Evolutionary conservation across 2,329 filamentous ascomycete genomes (phyloP).

Genomic region (Aspergillus niger): DNA sequence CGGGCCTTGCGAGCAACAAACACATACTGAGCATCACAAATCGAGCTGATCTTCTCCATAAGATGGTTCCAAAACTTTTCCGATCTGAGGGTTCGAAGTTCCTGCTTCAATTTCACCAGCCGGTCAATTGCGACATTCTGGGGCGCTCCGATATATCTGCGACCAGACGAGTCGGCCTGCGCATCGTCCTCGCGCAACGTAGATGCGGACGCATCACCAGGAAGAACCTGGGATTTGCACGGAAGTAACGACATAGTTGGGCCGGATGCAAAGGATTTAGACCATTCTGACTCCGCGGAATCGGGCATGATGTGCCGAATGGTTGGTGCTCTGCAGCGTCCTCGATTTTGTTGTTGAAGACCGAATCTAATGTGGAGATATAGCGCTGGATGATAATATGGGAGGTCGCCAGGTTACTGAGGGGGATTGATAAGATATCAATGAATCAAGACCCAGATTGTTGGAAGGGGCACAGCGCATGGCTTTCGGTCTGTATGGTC

Average conservation of each 20-base stretch:
- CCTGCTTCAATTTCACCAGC: slow-evolving; percentile 61
- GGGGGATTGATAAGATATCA: slow-evolving; percentile 22
- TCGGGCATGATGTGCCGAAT: slow-evolving; percentile 32
- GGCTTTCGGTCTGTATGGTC: slow-evolving; percentile 20
- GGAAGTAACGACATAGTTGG: slow-evolving; percentile 32
- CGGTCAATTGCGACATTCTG: slow-evolving; percentile 65
- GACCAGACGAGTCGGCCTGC: slow-evolving; percentile 26
- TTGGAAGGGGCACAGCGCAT: slow-evolving; percentile 28
- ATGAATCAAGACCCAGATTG: slow-evolving; percentile 21
- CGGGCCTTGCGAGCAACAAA: slow-evolving; percentile 68
- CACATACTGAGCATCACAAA: slow-evolving; percentile 66
- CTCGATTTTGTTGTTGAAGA: background rate
- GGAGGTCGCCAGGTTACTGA: slow-evolving; percentile 26
- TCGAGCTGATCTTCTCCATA: slow-evolving; percentile 64
- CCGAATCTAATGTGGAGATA: slow-evolving; percentile 1
- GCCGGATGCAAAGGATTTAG: slow-evolving; percentile 28
- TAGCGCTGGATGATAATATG: slow-evolving; percentile 20
- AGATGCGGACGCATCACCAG: slow-evolving; percentile 23
- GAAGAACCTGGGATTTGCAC: slow-evolving; percentile 34
- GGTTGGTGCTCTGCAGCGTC: background rate
- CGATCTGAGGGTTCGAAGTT: slow-evolving; percentile 54
- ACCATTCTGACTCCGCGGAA: slow-evolving; percentile 35
- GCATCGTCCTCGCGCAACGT: slow-evolving; percentile 28
- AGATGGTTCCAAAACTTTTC: slow-evolving; percentile 66
- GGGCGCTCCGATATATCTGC: slow-evolving; percentile 44